phyloP scores from a whole-genome alignment of 495 filamentous ascomycete genomes.

The Zalerion maritima region DNA sequence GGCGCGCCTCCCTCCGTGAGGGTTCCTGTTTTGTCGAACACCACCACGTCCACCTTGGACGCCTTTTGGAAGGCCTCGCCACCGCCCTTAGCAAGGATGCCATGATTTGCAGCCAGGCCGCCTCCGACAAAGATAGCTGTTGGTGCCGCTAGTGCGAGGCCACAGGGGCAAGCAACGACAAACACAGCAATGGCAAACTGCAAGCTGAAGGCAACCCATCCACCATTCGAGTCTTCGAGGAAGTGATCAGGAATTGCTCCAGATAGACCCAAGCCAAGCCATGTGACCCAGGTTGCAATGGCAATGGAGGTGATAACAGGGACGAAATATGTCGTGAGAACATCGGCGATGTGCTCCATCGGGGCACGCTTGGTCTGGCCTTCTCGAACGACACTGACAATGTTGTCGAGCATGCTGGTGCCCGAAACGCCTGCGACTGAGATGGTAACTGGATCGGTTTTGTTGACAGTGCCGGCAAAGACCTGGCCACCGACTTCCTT shows the following conservation, averaged over 20 bases:
- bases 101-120: slow-evolving; percentile 73
- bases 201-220: slow-evolving; percentile 77
- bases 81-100: slow-evolving; percentile 88
- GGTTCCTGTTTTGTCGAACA: slow-evolving; percentile 96
- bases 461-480: slow-evolving; percentile 78
- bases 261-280: slow-evolving; percentile 61
- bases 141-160: slow-evolving; percentile 79
- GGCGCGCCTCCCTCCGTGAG: slow-evolving; percentile 75
- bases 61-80: slow-evolving; percentile 94
- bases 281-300: slow-evolving; percentile 68
- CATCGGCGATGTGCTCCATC: slow-evolving; percentile 71
- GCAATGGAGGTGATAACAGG: slow-evolving; percentile 71
- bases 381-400: slow-evolving; percentile 79
- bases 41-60: slow-evolving; percentile 67
- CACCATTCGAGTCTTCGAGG: slow-evolving; percentile 49
- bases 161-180: slow-evolving; percentile 89
- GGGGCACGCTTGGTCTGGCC: slow-evolving; percentile 80
- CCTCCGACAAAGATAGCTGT: slow-evolving; percentile 88
- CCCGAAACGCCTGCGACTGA: slow-evolving; percentile 56
- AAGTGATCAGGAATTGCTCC: slow-evolving; percentile 53
- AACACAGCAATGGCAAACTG: slow-evolving; percentile 92
- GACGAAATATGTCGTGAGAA: slow-evolving; percentile 79
- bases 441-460: slow-evolving; percentile 53
- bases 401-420: slow-evolving; percentile 81
- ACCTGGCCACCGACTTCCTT: slow-evolving; percentile 60